These are phyloP conservation scores for Waltiozyma sp. DNA, from an alignment of 1,139 yeast species.

Conservation along the genomic window DNA sequence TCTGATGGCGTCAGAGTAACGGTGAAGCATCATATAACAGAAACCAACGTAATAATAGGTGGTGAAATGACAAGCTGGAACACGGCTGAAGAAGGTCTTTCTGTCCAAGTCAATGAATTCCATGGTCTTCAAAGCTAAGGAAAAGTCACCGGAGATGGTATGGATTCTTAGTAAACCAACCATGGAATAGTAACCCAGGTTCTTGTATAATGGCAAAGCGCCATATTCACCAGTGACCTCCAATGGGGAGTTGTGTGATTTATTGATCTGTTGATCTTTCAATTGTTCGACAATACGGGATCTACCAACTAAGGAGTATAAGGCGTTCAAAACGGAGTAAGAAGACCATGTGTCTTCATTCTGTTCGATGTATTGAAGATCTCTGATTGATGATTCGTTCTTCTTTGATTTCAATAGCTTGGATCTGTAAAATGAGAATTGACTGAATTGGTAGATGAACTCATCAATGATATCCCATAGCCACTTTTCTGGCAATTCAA, in stretches of 20 bases:
- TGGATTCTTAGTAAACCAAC: constrained; percentile 38
- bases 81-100: constrained; percentile 32
- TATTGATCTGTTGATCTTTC: constrained; percentile 25
- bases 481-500: constrained; percentile 37
- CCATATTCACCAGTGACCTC: constrained; percentile 35
- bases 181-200: constrained; percentile 36
- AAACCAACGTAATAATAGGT: constrained; percentile 40
- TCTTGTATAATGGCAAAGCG: constrained; percentile 29
- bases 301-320: constrained; percentile 34
- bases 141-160: constrained; percentile 35
- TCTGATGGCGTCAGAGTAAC: constrained; percentile 39
- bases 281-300: constrained; percentile 33
- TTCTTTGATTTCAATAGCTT: constrained; percentile 24
- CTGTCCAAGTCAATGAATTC: constrained; percentile 35
- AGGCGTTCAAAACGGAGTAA: constrained; percentile 34
- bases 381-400: constrained; percentile 20
- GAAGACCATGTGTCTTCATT: constrained; percentile 35
- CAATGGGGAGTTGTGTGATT: constrained; percentile 15
- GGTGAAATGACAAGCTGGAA: constrained; percentile 37
- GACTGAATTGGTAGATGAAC: constrained; percentile 38
- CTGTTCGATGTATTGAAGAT: constrained; percentile 26
- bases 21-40: constrained; percentile 37
- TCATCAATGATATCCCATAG: constrained; percentile 41
- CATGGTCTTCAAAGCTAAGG: constrained; percentile 36
- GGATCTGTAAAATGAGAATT: constrained; percentile 31